Conservation (phyloP, 2,329 filamentous ascomycete species). For the Fulvia fulva region DNA sequence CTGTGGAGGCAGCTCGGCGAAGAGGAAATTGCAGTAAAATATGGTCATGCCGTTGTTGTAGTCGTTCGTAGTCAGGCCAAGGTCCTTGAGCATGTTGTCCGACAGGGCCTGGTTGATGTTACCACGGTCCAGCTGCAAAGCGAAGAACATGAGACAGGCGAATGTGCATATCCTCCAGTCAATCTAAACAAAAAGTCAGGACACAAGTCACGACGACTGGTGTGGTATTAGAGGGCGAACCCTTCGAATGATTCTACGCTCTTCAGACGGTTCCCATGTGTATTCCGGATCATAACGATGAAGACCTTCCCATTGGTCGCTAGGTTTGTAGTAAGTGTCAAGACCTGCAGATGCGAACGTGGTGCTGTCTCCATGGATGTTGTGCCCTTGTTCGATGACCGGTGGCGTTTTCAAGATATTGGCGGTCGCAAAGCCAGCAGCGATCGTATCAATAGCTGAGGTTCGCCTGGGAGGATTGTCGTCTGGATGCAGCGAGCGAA, state of each 20-base stretch:
- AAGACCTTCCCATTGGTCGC: constrained; percentile 50
- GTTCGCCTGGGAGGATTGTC: not conserved
- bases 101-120: constrained; percentile 51
- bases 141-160: constrained; percentile 54
- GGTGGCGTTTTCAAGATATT: not conserved
- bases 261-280: constrained; percentile 55
- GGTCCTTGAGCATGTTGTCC: constrained; percentile 47
- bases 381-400: constrained; percentile 8
- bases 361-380: constrained; percentile 13
- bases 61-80: constrained; percentile 47
- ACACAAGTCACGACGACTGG: too few relatives aligned
- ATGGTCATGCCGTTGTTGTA: constrained; percentile 48
- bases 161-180: constrained; percentile 50
- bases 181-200: too few relatives aligned
- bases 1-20: constrained; percentile 36
- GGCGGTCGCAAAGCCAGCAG: not conserved
- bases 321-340: constrained; percentile 22
- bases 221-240: too few relatives aligned
- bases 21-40: constrained; percentile 79
- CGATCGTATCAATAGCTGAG: not conserved
- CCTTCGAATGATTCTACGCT: constrained; percentile 53
- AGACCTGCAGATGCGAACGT: constrained; percentile 18
- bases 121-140: constrained; percentile 55
- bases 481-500: not conserved
- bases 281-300: constrained; percentile 58